Evolutionary conservation across 208 protist genomes (phyloP), one percentile per base, ranked within the genome.

Genomic region (Crithidia expoeki): DNA sequence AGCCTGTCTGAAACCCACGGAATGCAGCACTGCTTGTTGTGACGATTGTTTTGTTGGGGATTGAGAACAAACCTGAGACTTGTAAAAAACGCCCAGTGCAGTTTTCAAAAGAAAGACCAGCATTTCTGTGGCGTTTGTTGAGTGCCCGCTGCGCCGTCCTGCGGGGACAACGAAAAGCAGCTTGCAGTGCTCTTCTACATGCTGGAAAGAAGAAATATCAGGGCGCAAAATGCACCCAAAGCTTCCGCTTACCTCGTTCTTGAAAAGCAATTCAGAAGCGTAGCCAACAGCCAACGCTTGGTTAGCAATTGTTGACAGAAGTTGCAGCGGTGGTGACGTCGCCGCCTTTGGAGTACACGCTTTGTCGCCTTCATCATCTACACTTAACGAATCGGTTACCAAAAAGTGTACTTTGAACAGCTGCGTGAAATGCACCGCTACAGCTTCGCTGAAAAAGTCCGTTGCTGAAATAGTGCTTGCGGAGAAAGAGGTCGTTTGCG

Each of bases 401-500:
- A 62, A 40, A 58, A 76, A 49, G 38, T 70, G 62, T 12, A 76
- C 27, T n/a, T 65, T 69, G 38, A 76, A 76, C 0, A 62, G 71
- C 46, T 65, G 71, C 23, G 36, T 27, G 33, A 76, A 34, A 25
- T 69, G 62, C 32, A 51, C 14, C 19, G 38, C 12, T 0, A 34
- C 47, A 12, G 40, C 27, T 23, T 60, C 38, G n/a, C 28, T 40
- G 33, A 70, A 76, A 4, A 76, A 17, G 5, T 25, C 46, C 16
- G 32, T 38, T 27, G 61, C 38, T 10, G 50, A 49, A 38, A 69
- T 23, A 0, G 55, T 76, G 40, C 71, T 65, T 6, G 27, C 56
- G 1, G 71, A 76, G 34, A 76, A 76, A 6, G 71, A 68, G 19
- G 62, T 76, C 17, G 71, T 76, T 61, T 68, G 40, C 2, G 62